These are phyloP conservation scores for Epichloe sp. DNA, from an alignment of 2,329 filamentous ascomycete genomes.

Conservation along the genomic window DNA sequence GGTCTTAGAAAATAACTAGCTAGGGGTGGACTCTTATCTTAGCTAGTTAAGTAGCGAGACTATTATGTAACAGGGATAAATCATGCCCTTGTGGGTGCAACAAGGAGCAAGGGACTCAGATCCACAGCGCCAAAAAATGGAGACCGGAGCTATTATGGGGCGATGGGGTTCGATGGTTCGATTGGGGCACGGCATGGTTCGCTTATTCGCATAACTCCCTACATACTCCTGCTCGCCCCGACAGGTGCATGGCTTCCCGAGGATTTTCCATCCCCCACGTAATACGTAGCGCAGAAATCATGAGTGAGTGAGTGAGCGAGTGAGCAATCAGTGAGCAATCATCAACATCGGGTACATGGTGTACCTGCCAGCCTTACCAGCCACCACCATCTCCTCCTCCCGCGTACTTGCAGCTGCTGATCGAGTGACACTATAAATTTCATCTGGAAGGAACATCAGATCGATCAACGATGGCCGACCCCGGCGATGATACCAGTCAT, in stretches of 20 bases:
- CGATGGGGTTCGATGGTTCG: background rate
- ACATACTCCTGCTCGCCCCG: background rate
- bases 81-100: too few species aligned
- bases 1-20: too few species aligned
- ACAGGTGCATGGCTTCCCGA: background rate
- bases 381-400: background rate
- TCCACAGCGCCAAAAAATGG: background rate
- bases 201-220: background rate
- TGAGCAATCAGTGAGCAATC: background rate
- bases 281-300: background rate
- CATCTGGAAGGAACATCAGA: too few species aligned
- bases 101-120: background rate
- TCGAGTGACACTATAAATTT: background rate
- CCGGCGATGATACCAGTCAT: slow-evolving; percentile 56
- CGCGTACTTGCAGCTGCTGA: background rate
- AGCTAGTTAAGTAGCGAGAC: too few species aligned
- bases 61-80: too few species aligned
- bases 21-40: too few species aligned
- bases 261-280: background rate
- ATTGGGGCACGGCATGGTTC: background rate
- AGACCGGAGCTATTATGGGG: background rate
- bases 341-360: background rate
- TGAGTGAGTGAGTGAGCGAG: background rate
- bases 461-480: slow-evolving; percentile 60
- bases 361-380: background rate